Conservation (phyloP, 2,329 filamentous ascomycete species). For the Sarocladium brachiariae region DNA sequence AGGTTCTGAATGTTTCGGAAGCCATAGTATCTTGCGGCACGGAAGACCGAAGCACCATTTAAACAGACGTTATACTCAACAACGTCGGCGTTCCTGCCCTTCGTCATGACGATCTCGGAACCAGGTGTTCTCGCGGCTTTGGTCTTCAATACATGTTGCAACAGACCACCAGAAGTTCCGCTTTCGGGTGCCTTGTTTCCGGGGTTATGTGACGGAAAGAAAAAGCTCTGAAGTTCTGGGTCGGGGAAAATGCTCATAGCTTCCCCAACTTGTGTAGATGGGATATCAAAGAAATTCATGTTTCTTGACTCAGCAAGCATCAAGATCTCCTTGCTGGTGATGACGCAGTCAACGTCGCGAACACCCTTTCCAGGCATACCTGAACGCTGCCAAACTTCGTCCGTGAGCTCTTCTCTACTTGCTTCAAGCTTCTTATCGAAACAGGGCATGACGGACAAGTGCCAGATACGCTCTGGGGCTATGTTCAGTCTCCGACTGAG, state of each 20-base stretch:
- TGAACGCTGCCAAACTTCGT: slow-evolving; percentile 60
- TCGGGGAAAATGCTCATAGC: slow-evolving; percentile 58
- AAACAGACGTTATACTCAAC: slow-evolving; percentile 70
- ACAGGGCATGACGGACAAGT: slow-evolving; percentile 93
- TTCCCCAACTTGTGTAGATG: slow-evolving; percentile 36
- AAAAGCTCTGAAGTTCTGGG: slow-evolving; percentile 58
- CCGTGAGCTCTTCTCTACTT: slow-evolving; percentile 84
- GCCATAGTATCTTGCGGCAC: slow-evolving; percentile 86
- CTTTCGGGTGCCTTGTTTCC: slow-evolving; percentile 46
- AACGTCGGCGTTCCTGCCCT: slow-evolving; percentile 86
- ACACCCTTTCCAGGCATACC: slow-evolving; percentile 48
- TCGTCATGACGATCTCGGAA: slow-evolving; percentile 61
- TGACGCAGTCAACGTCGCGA: slow-evolving; percentile 94
- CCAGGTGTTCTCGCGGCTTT: slow-evolving; percentile 65
- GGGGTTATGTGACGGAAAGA: slow-evolving; percentile 52
- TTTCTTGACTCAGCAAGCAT: slow-evolving; percentile 78
- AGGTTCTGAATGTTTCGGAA: slow-evolving; percentile 98
- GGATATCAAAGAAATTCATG: slow-evolving; percentile 67
- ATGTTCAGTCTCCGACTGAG: slow-evolving; percentile 68
- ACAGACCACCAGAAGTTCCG: slow-evolving; percentile 82
- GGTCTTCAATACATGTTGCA: slow-evolving; percentile 75
- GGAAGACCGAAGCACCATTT: slow-evolving; percentile 56
- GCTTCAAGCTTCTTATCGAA: slow-evolving; percentile 99
- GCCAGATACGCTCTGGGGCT: slow-evolving; percentile 78
- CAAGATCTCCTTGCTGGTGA: slow-evolving; percentile 89